A percentile compares a stretch with the other conserved stretches of the same genome.
These are phyloP conservation scores for Aspergillus transmontanensis DNA, from an alignment of 2,329 filamentous ascomycete species.

Conservation along the genomic window DNA sequence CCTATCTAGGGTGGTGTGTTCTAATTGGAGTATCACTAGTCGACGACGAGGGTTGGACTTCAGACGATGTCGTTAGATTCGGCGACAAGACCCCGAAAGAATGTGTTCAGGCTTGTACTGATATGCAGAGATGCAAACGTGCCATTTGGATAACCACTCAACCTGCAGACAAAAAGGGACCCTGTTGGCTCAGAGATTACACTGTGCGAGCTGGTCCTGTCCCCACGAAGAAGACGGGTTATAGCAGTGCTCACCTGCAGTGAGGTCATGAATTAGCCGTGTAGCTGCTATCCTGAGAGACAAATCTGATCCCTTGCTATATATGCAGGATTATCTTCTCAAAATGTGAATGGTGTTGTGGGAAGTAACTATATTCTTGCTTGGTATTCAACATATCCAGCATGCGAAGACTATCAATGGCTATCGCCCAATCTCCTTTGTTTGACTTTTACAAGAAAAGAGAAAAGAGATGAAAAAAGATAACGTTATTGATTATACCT, in stretches of 20 bases:
- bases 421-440: neutral
- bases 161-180: neutral
- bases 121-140: neutral
- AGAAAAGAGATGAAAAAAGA: too few species aligned
- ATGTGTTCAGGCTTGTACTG: neutral
- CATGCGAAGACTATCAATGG: neutral
- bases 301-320: rapidly evolving
- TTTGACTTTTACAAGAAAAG: neutral
- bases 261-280: neutral
- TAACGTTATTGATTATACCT: too few species aligned
- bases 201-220: neutral
- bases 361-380: neutral
- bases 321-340: neutral
- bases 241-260: neutral
- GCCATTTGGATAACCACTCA: neutral
- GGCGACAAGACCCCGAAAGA: neutral
- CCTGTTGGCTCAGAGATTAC: neutral
- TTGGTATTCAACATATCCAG: neutral
- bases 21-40: neutral
- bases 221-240: neutral
- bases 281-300: neutral
- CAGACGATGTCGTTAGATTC: neutral
- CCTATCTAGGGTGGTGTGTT: neutral
- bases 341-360: neutral
- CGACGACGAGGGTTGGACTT: neutral